phyloP scores from a whole-genome alignment of 805 yeast species.

The Huiozyma sinensis region DNA sequence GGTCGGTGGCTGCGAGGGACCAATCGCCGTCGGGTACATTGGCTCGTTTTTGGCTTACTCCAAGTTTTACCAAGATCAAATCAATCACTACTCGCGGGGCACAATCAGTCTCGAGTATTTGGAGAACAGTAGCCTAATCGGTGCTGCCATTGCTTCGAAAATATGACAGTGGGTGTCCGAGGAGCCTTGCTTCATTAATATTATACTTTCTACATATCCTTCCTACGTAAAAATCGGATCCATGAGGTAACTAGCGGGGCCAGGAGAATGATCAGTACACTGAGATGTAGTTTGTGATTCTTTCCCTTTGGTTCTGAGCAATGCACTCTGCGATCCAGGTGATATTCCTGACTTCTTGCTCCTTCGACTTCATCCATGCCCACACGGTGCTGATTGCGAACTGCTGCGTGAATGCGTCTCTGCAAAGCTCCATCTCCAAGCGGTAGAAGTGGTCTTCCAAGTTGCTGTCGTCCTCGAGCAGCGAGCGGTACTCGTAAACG shows the following conservation, averaged over 20 bases:
- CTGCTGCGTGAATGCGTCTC: slow-evolving; percentile 91
- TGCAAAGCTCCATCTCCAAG: slow-evolving; percentile 85
- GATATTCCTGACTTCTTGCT: slow-evolving; percentile 92
- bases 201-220: not conserved
- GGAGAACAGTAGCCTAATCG: slow-evolving; percentile 20
- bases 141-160: slow-evolving; percentile 17
- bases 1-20: not conserved
- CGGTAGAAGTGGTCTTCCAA: slow-evolving; percentile 92
- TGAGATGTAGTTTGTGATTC: slow-evolving; percentile 82
- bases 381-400: slow-evolving; percentile 82
- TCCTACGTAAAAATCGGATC: not conserved
- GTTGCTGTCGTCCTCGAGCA: slow-evolving; percentile 40
- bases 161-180: not conserved
- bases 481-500: slow-evolving; percentile 52
- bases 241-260: not conserved
- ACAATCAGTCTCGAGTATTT: slow-evolving; percentile 11
- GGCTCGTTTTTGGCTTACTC: slow-evolving; percentile 21
- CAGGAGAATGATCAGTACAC: slow-evolving; percentile 44
- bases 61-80: slow-evolving; percentile 11
- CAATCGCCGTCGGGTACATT: slow-evolving; percentile 17
- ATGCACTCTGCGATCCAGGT: slow-evolving; percentile 99
- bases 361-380: slow-evolving; percentile 95
- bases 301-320: slow-evolving; percentile 94
- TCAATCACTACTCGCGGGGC: slow-evolving; percentile 7
- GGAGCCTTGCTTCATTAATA: not conserved